Conservation (phyloP, 805 yeast species). For the Ogataea paraovalis region DNA sequence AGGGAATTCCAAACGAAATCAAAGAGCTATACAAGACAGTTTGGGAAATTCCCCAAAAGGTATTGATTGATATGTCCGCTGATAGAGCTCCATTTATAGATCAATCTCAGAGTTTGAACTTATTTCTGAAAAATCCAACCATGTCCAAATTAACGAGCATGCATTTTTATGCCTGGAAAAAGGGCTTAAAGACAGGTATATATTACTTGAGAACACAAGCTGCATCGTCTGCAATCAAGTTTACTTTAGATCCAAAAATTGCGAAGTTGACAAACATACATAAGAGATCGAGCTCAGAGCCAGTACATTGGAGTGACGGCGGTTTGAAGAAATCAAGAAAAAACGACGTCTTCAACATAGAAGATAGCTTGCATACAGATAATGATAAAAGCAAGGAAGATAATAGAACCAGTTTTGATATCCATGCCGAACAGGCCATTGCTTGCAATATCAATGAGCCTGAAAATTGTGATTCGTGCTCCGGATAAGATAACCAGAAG, state of each 20-base stretch:
- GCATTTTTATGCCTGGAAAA: conserved; percentile 99
- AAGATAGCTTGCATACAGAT: too few species aligned
- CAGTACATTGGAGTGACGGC: conserved; percentile 5
- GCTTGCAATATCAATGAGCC: conserved; percentile 23
- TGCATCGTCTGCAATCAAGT: conserved; percentile 95
- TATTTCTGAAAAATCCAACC: conserved; percentile 84
- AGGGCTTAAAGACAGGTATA: conserved; percentile 98
- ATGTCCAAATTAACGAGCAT: conserved; percentile 95
- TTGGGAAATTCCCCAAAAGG: conserved; percentile 92
- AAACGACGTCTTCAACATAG: too few species aligned
- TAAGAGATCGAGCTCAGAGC: conserved; percentile 15
- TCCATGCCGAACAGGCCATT: conserved; percentile 15
- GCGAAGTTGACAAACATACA: conserved; percentile 2
- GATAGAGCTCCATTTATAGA: conserved; percentile 72
- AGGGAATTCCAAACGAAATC: conserved; percentile 67
- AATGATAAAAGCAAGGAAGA: neutral
- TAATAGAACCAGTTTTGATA: conserved; percentile 5
- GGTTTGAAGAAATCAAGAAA: conserved; percentile 6
- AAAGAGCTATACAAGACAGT: conserved; percentile 87
- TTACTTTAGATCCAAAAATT: conserved; percentile 55
- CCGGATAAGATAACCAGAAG: conserved; percentile 10
- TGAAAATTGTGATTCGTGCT: conserved; percentile 38
- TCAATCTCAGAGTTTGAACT: conserved; percentile 91
- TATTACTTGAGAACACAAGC: conserved; percentile 97
- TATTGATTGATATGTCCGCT: conserved; percentile 81